Conservation (phyloP, 495 filamentous ascomycete species). For the Trichoderma erinaceum region DNA sequence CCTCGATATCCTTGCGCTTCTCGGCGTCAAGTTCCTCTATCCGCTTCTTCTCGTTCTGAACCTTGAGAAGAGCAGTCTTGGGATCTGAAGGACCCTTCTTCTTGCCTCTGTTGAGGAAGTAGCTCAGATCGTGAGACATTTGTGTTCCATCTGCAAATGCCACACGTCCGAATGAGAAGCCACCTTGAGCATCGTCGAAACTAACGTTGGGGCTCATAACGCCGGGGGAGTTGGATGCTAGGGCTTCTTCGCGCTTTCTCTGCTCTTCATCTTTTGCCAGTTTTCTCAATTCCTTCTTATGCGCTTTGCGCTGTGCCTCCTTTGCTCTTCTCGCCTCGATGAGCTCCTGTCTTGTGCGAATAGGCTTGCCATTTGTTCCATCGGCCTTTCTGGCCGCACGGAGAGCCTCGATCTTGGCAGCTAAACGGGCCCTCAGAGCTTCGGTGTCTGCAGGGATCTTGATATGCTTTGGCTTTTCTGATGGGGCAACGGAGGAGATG, state of each 20-base stretch:
- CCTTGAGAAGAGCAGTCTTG: constrained; percentile 61
- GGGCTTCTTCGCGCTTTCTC: constrained; percentile 58
- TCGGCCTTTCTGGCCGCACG: constrained; percentile 78
- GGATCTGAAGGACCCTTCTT: constrained; percentile 74
- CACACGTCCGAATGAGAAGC: constrained; percentile 77
- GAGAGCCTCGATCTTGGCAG: constrained; percentile 73
- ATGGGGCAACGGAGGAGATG: constrained; percentile 60
- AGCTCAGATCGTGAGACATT: constrained; percentile 58
- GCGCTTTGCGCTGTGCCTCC: constrained; percentile 73
- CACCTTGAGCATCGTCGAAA: constrained; percentile 44
- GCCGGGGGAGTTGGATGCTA: constrained; percentile 54
- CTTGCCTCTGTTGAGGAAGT: constrained; percentile 51
- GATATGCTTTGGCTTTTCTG: constrained; percentile 47
- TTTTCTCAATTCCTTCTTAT: constrained; percentile 74
- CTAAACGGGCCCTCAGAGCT: constrained; percentile 65
- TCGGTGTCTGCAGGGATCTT: constrained; percentile 58
- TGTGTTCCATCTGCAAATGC: constrained; percentile 79
- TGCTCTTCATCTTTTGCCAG: constrained; percentile 73
- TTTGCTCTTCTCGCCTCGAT: constrained; percentile 84
- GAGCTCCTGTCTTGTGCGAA: constrained; percentile 77
- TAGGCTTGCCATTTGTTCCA: constrained; percentile 67
- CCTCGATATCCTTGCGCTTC: constrained; percentile 76
- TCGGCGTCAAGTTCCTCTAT: constrained; percentile 62
- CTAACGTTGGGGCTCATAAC: constrained; percentile 66
- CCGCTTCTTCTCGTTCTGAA: constrained; percentile 66